phyloP scores from a whole-genome alignment of 495 filamentous ascomycete genomes.

The Aspergillus coremiiformis region DNA sequence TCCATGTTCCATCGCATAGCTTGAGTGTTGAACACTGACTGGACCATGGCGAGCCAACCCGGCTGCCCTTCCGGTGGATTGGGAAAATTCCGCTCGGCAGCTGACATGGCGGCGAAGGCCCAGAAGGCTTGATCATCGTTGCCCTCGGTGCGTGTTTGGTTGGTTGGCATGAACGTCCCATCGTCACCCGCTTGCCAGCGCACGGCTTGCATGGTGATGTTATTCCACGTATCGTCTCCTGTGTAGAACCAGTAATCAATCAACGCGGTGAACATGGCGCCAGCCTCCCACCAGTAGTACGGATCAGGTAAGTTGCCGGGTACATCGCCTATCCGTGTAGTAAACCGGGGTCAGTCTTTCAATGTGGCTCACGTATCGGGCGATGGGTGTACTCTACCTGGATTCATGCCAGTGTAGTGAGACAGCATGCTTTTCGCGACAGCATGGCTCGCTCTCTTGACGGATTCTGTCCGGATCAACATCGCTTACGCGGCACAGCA shows the following conservation, averaged over 20 bases:
- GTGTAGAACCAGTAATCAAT: constrained; percentile 84
- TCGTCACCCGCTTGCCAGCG: constrained; percentile 62
- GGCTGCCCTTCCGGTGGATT: constrained; percentile 47
- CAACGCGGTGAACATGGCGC: constrained; percentile 66
- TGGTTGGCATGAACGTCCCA: constrained; percentile 68
- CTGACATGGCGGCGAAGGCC: constrained; percentile 74
- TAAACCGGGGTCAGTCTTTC: background rate
- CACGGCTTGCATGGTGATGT: constrained; percentile 58
- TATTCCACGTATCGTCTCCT: constrained; percentile 65
- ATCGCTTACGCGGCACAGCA: too few relatives aligned
- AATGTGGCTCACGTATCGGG: background rate
- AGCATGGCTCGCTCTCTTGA: constrained; percentile 37
- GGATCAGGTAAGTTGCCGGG: constrained; percentile 67
- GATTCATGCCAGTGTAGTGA: constrained; percentile 64
- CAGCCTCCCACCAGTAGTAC: constrained; percentile 82
- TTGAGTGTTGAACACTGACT: constrained; percentile 74
- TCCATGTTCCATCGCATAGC: constrained; percentile 61
- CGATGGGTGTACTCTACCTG: constrained; percentile 24
- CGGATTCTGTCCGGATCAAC: constrained; percentile 30
- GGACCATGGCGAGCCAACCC: constrained; percentile 72
- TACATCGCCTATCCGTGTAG: constrained; percentile 35
- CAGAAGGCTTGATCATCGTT: constrained; percentile 89
- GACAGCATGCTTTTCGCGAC: constrained; percentile 44
- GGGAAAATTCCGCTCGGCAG: constrained; percentile 71
- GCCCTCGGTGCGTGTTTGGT: constrained; percentile 68